A percentile compares a stretch with the other conserved stretches of the same genome.
These are phyloP conservation scores for Penicillium riverlandense DNA, from an alignment of 495 filamentous ascomycete species.

Conservation along the genomic window DNA sequence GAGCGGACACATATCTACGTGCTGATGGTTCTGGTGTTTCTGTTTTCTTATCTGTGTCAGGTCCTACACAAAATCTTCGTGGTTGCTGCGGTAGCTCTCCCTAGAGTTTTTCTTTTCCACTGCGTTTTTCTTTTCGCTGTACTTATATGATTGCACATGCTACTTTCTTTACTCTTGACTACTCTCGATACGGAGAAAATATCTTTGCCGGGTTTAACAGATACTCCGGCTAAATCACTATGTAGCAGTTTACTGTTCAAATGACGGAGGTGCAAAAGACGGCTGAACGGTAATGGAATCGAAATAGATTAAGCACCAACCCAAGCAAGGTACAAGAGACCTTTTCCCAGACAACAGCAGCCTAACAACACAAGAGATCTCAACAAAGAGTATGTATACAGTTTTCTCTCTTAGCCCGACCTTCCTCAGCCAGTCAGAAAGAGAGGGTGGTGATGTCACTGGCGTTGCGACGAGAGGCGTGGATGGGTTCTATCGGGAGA, in stretches of 20 bases:
- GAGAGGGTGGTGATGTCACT: slow-evolving; percentile 7
- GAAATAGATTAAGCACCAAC: slow-evolving; percentile 24
- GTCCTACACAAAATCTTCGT: slow-evolving; percentile 8
- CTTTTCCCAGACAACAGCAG: slow-evolving; percentile 22
- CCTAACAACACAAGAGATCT: slow-evolving; percentile 30
- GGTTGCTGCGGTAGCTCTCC: not conserved
- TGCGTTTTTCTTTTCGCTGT: slow-evolving; percentile 13
- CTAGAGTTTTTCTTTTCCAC: no score
- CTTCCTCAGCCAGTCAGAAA: slow-evolving; percentile 13
- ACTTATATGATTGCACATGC: slow-evolving; percentile 24
- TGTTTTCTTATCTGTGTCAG: slow-evolving; percentile 10
- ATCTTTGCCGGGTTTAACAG: no score
- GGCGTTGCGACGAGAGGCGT: not conserved
- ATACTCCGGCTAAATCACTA: no score
- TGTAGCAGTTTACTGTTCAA: no score
- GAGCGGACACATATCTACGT: slow-evolving; percentile 23
- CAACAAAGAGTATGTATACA: slow-evolving; percentile 39
- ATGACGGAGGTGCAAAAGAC: not conserved
- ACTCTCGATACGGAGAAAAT: not conserved
- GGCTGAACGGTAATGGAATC: slow-evolving; percentile 11
- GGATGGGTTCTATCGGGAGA: slow-evolving; percentile 15
- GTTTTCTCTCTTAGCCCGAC: slow-evolving; percentile 34
- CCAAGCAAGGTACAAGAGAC: slow-evolving; percentile 16
- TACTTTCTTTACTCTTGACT: slow-evolving; percentile 1
- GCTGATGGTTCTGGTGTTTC: slow-evolving; percentile 17